phyloP scores from a whole-genome alignment of 2,329 filamentous ascomycete species.

The Aureobasidium sp. region DNA sequence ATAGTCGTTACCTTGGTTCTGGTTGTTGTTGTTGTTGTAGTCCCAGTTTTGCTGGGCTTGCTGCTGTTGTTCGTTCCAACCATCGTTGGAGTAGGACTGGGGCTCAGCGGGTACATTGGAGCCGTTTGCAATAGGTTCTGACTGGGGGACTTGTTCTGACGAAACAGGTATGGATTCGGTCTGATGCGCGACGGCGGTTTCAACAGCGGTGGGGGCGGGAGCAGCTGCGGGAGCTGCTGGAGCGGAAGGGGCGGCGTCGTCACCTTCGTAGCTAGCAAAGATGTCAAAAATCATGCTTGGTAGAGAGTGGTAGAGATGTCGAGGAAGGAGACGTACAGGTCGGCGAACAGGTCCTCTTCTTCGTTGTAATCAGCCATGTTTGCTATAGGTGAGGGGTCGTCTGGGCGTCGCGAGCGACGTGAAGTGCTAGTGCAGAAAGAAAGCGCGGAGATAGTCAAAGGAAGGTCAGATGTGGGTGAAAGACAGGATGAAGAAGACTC shows the following conservation, averaged over 20 bases:
- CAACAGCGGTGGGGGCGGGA: neutral
- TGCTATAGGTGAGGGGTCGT: constrained; percentile 14
- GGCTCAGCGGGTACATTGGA: neutral
- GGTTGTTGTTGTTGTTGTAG: constrained; percentile 9
- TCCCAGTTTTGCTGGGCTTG: constrained; percentile 5
- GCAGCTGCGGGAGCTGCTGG: neutral
- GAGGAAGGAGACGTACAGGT: constrained; percentile 58
- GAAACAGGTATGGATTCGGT: neutral
- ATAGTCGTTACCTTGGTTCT: constrained; percentile 15
- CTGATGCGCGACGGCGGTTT: neutral
- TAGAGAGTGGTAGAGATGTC: neutral
- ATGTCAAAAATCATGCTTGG: constrained; percentile 10
- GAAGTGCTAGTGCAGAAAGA: neutral
- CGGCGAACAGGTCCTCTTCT: constrained; percentile 91
- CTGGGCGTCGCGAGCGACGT: neutral
- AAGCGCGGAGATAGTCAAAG: neutral
- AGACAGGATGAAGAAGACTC: neutral
- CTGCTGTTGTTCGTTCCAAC: constrained; percentile 7
- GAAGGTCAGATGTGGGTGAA: neutral
- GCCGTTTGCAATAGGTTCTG: constrained; percentile 12
- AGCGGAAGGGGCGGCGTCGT: constrained; percentile 39
- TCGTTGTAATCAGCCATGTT: constrained; percentile 69
- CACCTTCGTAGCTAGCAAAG: constrained; percentile 53
- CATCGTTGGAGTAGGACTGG: neutral
- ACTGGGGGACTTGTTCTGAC: neutral